Evolutionary conservation across 1,284 basidiomycete species (phyloP).

Genomic region (Trichosporon inkin): DNA sequence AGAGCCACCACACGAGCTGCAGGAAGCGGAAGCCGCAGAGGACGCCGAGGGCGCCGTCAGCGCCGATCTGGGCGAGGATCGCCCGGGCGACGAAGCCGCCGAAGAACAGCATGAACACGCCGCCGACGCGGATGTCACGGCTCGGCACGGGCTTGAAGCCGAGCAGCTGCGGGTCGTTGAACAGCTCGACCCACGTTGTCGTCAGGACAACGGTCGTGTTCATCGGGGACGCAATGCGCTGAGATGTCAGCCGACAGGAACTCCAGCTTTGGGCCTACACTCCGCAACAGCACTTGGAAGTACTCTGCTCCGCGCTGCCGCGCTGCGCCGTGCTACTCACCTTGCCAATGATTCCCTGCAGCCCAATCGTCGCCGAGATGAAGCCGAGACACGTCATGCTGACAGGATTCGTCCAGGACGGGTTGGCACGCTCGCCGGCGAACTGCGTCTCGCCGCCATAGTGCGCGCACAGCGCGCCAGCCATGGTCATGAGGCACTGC

Average conservation of each 20-base stretch:
- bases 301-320: too few relatives aligned
- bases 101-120: conserved; percentile 63
- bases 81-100: conserved; percentile 69
- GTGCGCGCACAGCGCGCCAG: conserved; percentile 61
- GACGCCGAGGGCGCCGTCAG: conserved; percentile 56
- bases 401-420: conserved; percentile 64
- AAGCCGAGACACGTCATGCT: conserved; percentile 72
- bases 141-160: conserved; percentile 54
- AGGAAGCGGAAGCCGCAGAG: conserved; percentile 63
- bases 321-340: conserved; percentile 21
- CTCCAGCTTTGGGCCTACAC: too few relatives aligned
- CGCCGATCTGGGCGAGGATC: conserved; percentile 53
- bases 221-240: conserved; percentile 52
- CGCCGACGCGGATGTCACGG: conserved; percentile 69
- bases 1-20: conserved; percentile 64
- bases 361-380: conserved; percentile 69
- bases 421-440: conserved; percentile 51
- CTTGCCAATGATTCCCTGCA: conserved; percentile 73
- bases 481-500: conserved; percentile 71
- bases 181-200: conserved; percentile 79
- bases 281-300: too few relatives aligned
- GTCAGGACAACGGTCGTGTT: conserved; percentile 56
- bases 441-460: conserved; percentile 56
- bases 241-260: conserved; percentile 1
- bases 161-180: conserved; percentile 71